Evolutionary conservation across 768 basidiomycete species (phyloP).

Genomic region (Kwoniella sp.): DNA sequence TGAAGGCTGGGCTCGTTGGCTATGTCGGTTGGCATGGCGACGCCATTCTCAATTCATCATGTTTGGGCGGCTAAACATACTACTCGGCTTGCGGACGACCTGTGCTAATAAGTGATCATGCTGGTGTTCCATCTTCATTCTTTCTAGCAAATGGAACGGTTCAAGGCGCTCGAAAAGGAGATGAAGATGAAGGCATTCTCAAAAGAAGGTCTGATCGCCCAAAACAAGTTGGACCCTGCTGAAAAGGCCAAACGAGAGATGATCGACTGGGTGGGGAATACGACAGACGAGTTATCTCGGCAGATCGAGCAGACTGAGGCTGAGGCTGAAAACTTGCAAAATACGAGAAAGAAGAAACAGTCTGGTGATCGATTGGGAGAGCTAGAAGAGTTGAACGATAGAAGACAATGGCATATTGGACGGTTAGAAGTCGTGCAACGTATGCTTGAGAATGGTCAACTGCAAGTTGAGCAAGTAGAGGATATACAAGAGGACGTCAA

Average conservation of each 20-base stretch:
- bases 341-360: conserved; percentile 68
- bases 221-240: conserved; percentile 91
- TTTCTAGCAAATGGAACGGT: conserved; percentile 99
- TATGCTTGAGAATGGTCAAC: conserved; percentile 87
- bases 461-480: conserved; percentile 76
- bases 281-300: conserved; percentile 86
- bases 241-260: conserved; percentile 94
- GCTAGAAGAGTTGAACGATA: conserved; percentile 85
- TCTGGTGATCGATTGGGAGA: conserved; percentile 73
- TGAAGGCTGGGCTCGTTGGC: no score
- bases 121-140: not conserved
- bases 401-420: conserved; percentile 91
- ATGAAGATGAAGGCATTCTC: conserved; percentile 99
- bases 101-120: no score
- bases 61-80: no score
- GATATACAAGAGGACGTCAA: conserved; percentile 88
- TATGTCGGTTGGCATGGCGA: no score
- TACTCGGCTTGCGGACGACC: no score
- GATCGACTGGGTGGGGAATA: conserved; percentile 75
- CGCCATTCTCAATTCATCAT: no score
- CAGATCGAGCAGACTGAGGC: conserved; percentile 95
- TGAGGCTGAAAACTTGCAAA: conserved; percentile 83
- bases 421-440: conserved; percentile 91
- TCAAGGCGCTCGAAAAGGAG: conserved; percentile 99
- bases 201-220: conserved; percentile 94